Percentiles rank a stretch among this genome's conserved stretches.
Conservation (phyloP, 106 monocot species). For the Vanilla planifolia region DNA sequence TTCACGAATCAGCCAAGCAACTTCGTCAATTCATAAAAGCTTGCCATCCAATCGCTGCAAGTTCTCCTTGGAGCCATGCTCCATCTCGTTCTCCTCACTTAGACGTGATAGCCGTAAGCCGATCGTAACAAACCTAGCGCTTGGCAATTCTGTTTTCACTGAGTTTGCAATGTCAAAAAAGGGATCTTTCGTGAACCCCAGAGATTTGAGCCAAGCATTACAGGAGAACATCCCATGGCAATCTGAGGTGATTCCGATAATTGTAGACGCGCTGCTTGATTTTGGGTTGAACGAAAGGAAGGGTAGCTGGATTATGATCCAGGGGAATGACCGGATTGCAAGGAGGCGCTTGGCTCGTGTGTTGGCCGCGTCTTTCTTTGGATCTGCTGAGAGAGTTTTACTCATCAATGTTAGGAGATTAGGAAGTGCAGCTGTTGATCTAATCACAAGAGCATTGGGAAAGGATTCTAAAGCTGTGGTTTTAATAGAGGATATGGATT, state of each 20-base stretch:
- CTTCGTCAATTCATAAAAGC: slow-evolving; percentile 20
- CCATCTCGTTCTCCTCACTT: slow-evolving; percentile 8
- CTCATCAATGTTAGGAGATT: slow-evolving; percentile 22
- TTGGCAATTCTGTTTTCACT: slow-evolving; percentile 32
- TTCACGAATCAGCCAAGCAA: slow-evolving; percentile 16
- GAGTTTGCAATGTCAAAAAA: slow-evolving; percentile 45
- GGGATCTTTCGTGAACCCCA: slow-evolving; percentile 1
- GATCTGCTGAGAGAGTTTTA: slow-evolving; percentile 29
- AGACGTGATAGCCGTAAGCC: background rate
- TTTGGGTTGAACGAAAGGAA: slow-evolving; percentile 1
- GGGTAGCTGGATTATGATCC: slow-evolving; percentile 43
- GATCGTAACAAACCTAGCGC: slow-evolving; percentile 38
- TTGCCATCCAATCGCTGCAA: slow-evolving; percentile 17
- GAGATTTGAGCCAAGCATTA: slow-evolving; percentile 31
- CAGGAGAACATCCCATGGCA: slow-evolving; percentile 83
- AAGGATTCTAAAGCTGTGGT: slow-evolving; percentile 33
- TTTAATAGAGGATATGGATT: slow-evolving; percentile 44
- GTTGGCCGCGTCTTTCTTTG: slow-evolving; percentile 31
- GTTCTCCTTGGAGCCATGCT: slow-evolving; percentile 6
- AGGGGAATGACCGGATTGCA: slow-evolving; percentile 58
- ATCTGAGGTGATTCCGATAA: slow-evolving; percentile 34
- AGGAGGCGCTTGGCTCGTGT: slow-evolving; percentile 49
- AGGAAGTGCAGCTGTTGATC: slow-evolving; percentile 8
- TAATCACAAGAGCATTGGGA: slow-evolving; percentile 18
- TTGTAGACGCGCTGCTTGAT: slow-evolving; percentile 49